Conservation (phyloP, 73 alveolate genomes). For the Paramecium sonneborni region DNA sequence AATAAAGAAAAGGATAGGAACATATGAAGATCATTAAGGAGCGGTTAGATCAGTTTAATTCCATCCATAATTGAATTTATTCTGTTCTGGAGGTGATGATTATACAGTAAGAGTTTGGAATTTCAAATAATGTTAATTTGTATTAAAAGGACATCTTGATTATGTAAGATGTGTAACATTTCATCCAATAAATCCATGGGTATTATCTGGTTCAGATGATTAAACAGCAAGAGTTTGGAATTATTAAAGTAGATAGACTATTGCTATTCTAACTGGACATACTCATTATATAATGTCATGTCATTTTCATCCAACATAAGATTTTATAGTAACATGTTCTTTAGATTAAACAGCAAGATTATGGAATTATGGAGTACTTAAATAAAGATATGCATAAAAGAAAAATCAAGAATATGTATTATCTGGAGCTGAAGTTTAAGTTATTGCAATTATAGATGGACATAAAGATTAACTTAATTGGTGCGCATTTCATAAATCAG, state of each 20-base stretch:
- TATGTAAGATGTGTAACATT: conserved; percentile 97
- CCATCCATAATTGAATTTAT: conserved; percentile 88
- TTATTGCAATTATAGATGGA: conserved; percentile 91
- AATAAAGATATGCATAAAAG: conserved; percentile 1
- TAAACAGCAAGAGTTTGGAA: conserved; percentile 95
- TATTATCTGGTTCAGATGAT: conserved; percentile 88
- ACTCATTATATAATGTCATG: conserved; percentile 98
- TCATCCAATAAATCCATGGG: conserved; percentile 99
- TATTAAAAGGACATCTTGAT: conserved; percentile 96
- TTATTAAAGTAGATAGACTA: conserved; percentile 89
- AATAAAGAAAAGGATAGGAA: conserved; percentile 61
- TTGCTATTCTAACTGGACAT: conserved; percentile 95
- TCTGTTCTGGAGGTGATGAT: conserved; percentile 99
- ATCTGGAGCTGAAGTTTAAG: conserved; percentile 80
- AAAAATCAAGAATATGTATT: conserved; percentile 31
- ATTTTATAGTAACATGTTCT: conserved; percentile 94
- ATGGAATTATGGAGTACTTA: conserved; percentile 75
- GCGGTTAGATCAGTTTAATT: conserved; percentile 64
- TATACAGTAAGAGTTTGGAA: conserved; percentile 90
- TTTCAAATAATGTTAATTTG: conserved; percentile 77
- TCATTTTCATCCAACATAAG: conserved; percentile 95
- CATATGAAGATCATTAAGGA: conserved; percentile 93
- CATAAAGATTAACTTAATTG: conserved; percentile 93
- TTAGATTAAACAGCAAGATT: conserved; percentile 96
- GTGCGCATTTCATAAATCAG: conserved; percentile 89